Evolutionary conservation across 75 land plant genomes (phyloP), one percentile per base, ranked within the genome.

Genomic region (Sequoia sempervirens): DNA sequence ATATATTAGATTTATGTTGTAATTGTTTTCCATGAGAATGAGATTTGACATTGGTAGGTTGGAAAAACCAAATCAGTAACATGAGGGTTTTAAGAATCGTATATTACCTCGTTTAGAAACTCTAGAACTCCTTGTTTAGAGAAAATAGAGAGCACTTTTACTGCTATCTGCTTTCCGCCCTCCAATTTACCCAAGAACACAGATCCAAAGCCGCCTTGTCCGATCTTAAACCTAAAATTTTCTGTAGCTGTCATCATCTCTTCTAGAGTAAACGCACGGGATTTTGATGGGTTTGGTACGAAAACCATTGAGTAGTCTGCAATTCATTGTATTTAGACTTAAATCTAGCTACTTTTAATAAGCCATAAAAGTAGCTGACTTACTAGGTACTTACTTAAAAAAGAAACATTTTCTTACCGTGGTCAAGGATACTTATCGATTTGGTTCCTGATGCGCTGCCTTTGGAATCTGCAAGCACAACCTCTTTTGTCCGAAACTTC

Each of bases 181-280:
- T 66, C 53, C 23, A 88, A 34, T 53, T 70, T 69, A 23, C 89
- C 91, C 61, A 72, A 83, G 83, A 86, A 90, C 20, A 90, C 91
- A 85, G 88, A 88, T 6, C 91, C 91, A 70, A 88, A 90, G 2
- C 91, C 91, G 12, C 91, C 91, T 15, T 88, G 86, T 7, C 91
- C 91, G 56, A 90, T 90, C 37, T 32, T 52, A 82, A 84, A 89
- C 36, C 86, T 87, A 68, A 90, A 88, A 79, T 90, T 82, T 86
- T 88, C 85, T 1, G 91, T 88, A 2, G 91, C 88, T 45, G 87
- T 90, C 36, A 72, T 73, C 12, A 92, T 81, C 83, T 87, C 89
- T 5, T 87, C 84, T 32, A 88, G 85, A 2, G 93, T 79, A 88
- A 92, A 88, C 15, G 74, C 74, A 32, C 4, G 32, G 14, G 74